A percentile compares a stretch with the other conserved stretches of the same genome.
Conservation (phyloP, 2,329 filamentous ascomycete genomes). For the Apiospora phragmitis region DNA sequence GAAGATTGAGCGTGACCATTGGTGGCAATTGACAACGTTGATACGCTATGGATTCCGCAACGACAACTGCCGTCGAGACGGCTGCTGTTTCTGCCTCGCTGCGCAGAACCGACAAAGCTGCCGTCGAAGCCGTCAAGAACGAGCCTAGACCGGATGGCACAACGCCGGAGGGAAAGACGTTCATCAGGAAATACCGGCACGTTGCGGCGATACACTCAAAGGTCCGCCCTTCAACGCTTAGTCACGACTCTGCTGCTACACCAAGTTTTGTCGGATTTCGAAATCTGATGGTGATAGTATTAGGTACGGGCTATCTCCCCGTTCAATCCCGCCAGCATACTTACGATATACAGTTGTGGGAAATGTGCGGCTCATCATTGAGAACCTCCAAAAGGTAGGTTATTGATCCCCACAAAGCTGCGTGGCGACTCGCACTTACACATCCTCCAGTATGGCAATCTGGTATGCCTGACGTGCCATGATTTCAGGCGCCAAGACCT, state of each 20-base stretch:
- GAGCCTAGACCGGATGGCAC: background rate
- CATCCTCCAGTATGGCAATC: conserved; percentile 76
- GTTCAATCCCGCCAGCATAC: conserved; percentile 2
- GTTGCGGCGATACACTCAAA: conserved; percentile 81
- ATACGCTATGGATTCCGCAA: conserved; percentile 42
- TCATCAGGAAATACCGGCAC: conserved; percentile 80
- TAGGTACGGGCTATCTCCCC: conserved; percentile 56
- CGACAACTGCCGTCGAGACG: conserved; percentile 37
- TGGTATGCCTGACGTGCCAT: conserved; percentile 89
- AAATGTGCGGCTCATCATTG: conserved; percentile 91
- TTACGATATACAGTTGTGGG: conserved; percentile 67
- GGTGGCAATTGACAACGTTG: background rate
- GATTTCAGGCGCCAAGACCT: conserved; percentile 81
- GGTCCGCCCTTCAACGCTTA: conserved; percentile 75
- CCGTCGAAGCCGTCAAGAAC: background rate
- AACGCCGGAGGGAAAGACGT: conserved; percentile 21
- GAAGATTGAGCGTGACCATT: background rate
- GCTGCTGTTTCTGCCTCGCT: conserved; percentile 20
- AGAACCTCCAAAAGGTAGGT: conserved; percentile 88
- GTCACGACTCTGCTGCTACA: conserved; percentile 71
- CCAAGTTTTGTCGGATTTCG: conserved; percentile 92
- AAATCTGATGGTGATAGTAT: conserved; percentile 92
- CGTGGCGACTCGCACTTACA: conserved; percentile 15
- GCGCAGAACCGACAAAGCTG: conserved; percentile 18
- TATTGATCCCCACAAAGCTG: background rate